phyloP scores from a whole-genome alignment of 805 yeast species.

The Hanseniaspora mollemarum region DNA sequence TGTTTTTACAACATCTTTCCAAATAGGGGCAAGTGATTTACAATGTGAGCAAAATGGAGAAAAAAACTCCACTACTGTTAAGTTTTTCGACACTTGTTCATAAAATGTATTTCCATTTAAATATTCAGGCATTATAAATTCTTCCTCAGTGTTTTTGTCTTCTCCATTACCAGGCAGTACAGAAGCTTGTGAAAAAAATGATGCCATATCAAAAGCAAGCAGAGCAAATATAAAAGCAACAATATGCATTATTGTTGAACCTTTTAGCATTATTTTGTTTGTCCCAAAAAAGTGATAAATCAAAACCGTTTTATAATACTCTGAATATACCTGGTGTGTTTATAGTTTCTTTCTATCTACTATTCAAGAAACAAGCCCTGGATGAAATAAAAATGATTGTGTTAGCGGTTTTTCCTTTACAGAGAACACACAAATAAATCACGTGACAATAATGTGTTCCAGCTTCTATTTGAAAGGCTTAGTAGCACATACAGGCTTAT shows the following conservation, averaged over 20 bases:
- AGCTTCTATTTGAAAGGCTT: no score
- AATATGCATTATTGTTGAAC: no score
- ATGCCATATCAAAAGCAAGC: no score
- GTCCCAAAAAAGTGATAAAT: no score
- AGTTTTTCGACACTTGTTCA: slow-evolving; percentile 37
- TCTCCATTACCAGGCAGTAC: not conserved
- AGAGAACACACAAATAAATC: no score
- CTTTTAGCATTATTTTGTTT: no score
- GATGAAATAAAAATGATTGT: not conserved
- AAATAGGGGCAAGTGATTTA: slow-evolving; percentile 61
- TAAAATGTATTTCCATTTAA: slow-evolving; percentile 44
- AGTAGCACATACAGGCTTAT: no score
- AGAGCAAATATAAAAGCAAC: no score
- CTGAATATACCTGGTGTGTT: no score
- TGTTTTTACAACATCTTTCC: slow-evolving; percentile 55
- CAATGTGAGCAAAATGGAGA: slow-evolving; percentile 90
- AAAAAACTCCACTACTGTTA: slow-evolving; percentile 74
- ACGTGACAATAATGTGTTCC: no score
- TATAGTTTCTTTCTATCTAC: no score
- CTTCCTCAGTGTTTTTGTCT: not conserved
- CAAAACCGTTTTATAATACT: no score
- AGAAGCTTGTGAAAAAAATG: not conserved
- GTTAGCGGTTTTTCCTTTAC: not conserved
- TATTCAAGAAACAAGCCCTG: not conserved
- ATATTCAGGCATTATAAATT: slow-evolving; percentile 19